phyloP scores from a whole-genome alignment of 2,329 filamentous ascomycete species.

The Cadophora malorum region DNA sequence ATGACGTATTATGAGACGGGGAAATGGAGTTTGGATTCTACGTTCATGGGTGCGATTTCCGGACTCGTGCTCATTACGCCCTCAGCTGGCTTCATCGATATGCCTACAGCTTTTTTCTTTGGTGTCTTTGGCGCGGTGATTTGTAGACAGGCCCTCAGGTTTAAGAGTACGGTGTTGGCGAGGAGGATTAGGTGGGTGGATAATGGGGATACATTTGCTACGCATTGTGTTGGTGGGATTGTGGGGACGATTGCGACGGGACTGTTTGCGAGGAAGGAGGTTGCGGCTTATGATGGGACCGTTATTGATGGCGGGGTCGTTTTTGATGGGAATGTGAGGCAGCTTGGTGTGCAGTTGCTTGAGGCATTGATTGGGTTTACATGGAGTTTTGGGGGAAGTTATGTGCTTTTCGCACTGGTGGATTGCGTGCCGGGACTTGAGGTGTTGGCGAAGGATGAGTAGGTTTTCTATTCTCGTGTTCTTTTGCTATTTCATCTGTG shows the following conservation, averaged over 20 bases:
- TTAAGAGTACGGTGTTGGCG: slow-evolving; percentile 58
- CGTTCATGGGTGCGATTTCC: slow-evolving; percentile 89
- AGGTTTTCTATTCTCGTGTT: slow-evolving; percentile 39
- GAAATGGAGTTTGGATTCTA: slow-evolving; percentile 91
- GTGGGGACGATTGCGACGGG: slow-evolving; percentile 58
- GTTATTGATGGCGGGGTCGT: slow-evolving; percentile 57
- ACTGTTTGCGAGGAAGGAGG: slow-evolving; percentile 56
- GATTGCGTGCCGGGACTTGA: slow-evolving; percentile 60
- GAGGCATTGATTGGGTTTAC: slow-evolving; percentile 58
- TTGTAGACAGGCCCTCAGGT: slow-evolving; percentile 55
- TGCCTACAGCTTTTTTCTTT: slow-evolving; percentile 64
- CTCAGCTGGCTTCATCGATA: slow-evolving; percentile 81
- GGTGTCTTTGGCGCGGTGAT: slow-evolving; percentile 65
- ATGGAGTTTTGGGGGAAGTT: slow-evolving; percentile 57
- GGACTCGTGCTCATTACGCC: slow-evolving; percentile 91
- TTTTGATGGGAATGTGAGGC: slow-evolving; percentile 58
- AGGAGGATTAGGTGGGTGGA: slow-evolving; percentile 58
- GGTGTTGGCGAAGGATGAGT: slow-evolving; percentile 59
- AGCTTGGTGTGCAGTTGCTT: slow-evolving; percentile 57
- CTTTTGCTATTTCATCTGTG: not conserved
- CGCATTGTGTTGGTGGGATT: slow-evolving; percentile 59
- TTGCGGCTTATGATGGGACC: slow-evolving; percentile 57
- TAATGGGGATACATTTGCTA: slow-evolving; percentile 61
- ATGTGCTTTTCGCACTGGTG: slow-evolving; percentile 55
- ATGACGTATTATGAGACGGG: slow-evolving; percentile 77